Base-by-base conservation (phyloP, 495 filamentous ascomycete species). In the Trypethelium eluteriae region DNA sequence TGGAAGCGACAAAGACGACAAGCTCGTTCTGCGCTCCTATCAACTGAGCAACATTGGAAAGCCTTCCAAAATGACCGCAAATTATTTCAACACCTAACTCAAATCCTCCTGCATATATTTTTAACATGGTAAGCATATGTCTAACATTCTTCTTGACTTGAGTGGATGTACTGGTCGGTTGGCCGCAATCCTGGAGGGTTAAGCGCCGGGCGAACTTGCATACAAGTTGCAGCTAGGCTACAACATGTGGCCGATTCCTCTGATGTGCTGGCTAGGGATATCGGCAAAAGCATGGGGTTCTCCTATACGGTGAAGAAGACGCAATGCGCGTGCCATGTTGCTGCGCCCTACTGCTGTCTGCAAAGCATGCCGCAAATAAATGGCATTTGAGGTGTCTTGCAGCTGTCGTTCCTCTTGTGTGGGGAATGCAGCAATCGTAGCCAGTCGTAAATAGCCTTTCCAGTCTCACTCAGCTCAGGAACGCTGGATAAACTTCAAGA, bases 1-100 rank as follows among this genome's bases (percentile, higher is more conserved):
- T 62, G 61, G 38, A 70, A 70, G 36, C 68, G 68, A 12, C 68
- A 35, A 64, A 63, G n/a, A 70, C 67, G 39, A 65, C 65, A 11
- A 67, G 18, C 11, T 65, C 64, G n/a, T 50, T 62, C n/a, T 68
- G 67, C n/a, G 61, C 16, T 36, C 63, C 67, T 35, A 68, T 68
- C 16, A 65, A 53, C 14, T 50, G 25, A 36, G 67, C 62, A 3
- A 68, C 50, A 25, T 62, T 68, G 50, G 39, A 44, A 65, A 68
- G 35, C 67, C 67, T n/a, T 64, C 41, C 59, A 67, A 46, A 3
- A 9, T 56, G 16, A 14, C 5, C 3, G 14, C 18, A 36, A 18
- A 3, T 36, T 59, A 9, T 36, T 59, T 59, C 7, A 36, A 14
- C 36, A 34, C 36, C 7, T 11, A 2, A 36, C 5, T 7, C 53